Base-by-base conservation (phyloP, 768 basidiomycete genomes). In the Lactarius hengduanensis region DNA sequence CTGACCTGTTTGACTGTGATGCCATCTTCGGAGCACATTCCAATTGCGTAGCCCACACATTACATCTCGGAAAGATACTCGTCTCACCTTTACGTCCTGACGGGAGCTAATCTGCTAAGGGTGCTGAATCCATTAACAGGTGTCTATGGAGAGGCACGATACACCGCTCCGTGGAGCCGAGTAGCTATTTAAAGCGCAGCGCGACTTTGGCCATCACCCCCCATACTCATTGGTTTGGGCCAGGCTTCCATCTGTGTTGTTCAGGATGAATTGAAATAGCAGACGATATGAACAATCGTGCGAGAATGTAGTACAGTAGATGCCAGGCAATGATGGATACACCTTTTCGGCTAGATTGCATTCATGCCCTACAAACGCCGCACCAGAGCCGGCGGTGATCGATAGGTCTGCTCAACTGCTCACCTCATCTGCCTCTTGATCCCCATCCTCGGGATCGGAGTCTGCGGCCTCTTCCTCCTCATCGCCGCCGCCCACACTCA, bases 401-500 rank as follows among this genome's bases (percentile, higher is more conserved):
- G 22, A 26, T 50, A 22, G n/a, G 11, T 53, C 4, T 18, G 4
- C 9, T 66, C 60, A 66, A 38, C 38, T 11, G 3, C 40, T 57
- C 15, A 36, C 22, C 32, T 61, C 59, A 22, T 30, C 64, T 15
- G 18, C 40, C 30, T 57, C 59, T 15, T 65, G 34, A 26, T 43
- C 63, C 4, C 13, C 64, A 6, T 69, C 68, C 16, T 61, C 68
- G 26, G 26, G 53, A 32, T 26, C 28, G 15, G 41, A 53, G 10
- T 43, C 64, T 26, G 11, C 57, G 15, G 34, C 55, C 6, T 59
- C 70, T n/a, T 61, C 53, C 11, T 57, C 69, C 3, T 68, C 69
- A 10, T 63, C 69, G 4, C 57, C 63, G 28, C 58, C 61, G 16
- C 61, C 61, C 2, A 70, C 50, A 26, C 38, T 71, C 68, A 71